Base-by-base conservation (phyloP, 345 rosid species). In the Durio zibethinus region DNA sequence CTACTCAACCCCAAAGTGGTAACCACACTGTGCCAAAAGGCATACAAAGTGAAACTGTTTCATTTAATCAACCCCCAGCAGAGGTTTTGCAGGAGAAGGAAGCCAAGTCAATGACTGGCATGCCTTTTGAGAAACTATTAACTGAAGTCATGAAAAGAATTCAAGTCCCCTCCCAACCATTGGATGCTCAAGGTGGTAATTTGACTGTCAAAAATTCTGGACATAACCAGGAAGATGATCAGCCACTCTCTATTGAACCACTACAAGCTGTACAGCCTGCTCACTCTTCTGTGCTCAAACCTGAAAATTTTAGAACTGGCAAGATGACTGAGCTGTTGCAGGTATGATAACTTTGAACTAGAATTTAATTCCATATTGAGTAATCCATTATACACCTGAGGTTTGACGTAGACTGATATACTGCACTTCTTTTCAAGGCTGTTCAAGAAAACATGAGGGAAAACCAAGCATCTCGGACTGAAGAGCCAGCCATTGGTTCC, bases 291-390 rank as follows among this genome's bases (percentile, higher is more conserved):
- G 60, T 81, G 60, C 76, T 89, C 8, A 88, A 79, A 75, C 89
- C 91, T n/a, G 89, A 87, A 56, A 86, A 84, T 74, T 88, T 83
- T 40, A 88, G 89, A 82, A 78, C 85, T 74, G 97, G 94, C 45
- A 92, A 88, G 80, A 90, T 93, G 97, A 92, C 97, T 8, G 91
- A 93, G 81, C 92, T 93, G 35, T 84, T 96, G 83, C 94, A 90
- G 98, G 99, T 96, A 85, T 56, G 33, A 69, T 38, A 50, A 68
- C 53, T 16, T 72, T 70, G 14, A 75, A 50, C 70, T 38, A 4
- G 25, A 70, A 66, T 57, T 35, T 48, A 15, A 20, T 20, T 60
- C 2, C 8, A 23, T 21, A 31, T 42, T 50, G 8, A 15, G 23
- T 42, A 42, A 47, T 27, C 31, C 57, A 12, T 61, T 73, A 23